A percentile compares a stretch with the other conserved stretches of the same genome.
phyloP scores from a whole-genome alignment of 2,329 filamentous ascomycete species.

The Trichoderma polysporum region DNA sequence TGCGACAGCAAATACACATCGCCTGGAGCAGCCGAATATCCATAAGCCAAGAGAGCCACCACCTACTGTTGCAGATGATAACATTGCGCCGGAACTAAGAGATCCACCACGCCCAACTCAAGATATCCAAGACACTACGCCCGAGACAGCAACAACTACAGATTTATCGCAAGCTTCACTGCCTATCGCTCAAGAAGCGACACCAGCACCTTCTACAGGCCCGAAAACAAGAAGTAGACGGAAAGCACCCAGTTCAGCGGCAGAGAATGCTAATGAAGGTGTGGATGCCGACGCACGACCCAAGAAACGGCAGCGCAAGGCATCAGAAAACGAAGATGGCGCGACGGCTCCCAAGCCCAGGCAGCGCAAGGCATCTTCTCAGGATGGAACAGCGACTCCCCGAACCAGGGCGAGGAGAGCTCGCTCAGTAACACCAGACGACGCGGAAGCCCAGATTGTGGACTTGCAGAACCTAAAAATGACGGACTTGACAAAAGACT shows the following conservation, averaged over 20 bases:
- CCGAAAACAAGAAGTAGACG: slow-evolving; percentile 17
- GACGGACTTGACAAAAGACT: slow-evolving; percentile 68
- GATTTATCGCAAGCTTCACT: background rate
- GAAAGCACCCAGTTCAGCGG: slow-evolving; percentile 17
- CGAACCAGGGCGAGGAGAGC: slow-evolving; percentile 35
- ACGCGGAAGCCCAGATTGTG: slow-evolving; percentile 61
- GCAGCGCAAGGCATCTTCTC: slow-evolving; percentile 31
- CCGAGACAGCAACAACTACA: background rate
- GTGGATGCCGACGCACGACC: slow-evolving; percentile 28
- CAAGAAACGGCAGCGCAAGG: slow-evolving; percentile 36
- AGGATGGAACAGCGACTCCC: slow-evolving; percentile 26
- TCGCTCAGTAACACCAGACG: slow-evolving; percentile 59
- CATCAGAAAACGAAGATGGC: slow-evolving; percentile 28
- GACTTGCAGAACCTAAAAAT: slow-evolving; percentile 68
- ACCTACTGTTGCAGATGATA: slow-evolving; percentile 3
- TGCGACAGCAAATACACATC: background rate
- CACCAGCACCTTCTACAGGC: slow-evolving; percentile 1
- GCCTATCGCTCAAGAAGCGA: background rate
- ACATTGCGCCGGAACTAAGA: slow-evolving; percentile 20
- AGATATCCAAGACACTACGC: background rate
- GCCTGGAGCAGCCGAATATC: background rate
- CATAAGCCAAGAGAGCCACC: background rate
- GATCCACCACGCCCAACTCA: slow-evolving; percentile 4
- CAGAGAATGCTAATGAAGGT: slow-evolving; percentile 25
- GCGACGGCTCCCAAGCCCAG: slow-evolving; percentile 25